A percentile compares a stretch with the other conserved stretches of the same genome.
phyloP scores from a whole-genome alignment of 768 basidiomycete species.

The Lactarius sp. region DNA sequence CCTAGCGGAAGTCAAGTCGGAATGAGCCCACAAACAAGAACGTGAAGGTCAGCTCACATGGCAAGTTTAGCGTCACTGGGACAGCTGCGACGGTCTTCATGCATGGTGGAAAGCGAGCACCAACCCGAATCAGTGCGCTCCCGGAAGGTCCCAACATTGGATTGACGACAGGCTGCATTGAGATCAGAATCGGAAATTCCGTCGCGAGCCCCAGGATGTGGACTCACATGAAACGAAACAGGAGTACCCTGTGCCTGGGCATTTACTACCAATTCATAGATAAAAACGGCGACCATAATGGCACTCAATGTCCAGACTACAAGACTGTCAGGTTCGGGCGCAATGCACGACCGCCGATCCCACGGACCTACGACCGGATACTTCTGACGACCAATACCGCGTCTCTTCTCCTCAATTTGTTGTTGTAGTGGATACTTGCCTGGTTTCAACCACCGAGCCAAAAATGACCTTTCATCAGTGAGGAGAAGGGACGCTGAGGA shows the following conservation, averaged over 20 bases:
- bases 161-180: conserved; percentile 66
- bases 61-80: conserved; percentile 48
- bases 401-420: conserved; percentile 82
- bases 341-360: neutral
- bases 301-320: conserved; percentile 60
- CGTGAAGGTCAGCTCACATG: conserved; percentile 43
- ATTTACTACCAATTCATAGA: conserved; percentile 84
- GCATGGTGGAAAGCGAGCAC: conserved; percentile 90
- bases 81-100: conserved; percentile 69
- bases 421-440: conserved; percentile 60
- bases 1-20: conserved; percentile 38
- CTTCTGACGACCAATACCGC: conserved; percentile 77
- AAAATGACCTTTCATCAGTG: neutral
- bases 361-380: conserved; percentile 71
- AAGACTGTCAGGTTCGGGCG: conserved; percentile 22
- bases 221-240: conserved; percentile 73
- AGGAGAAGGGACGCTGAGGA: neutral
- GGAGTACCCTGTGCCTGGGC: conserved; percentile 70
- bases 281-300: conserved; percentile 68
- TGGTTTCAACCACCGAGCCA: conserved; percentile 11
- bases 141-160: conserved; percentile 89
- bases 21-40: conserved; percentile 1
- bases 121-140: conserved; percentile 77
- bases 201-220: neutral
- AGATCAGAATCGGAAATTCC: neutral